These are phyloP conservation scores for Rhizopogon vinicolor DNA, from an alignment of 768 basidiomycete genomes.

Conservation along the genomic window DNA sequence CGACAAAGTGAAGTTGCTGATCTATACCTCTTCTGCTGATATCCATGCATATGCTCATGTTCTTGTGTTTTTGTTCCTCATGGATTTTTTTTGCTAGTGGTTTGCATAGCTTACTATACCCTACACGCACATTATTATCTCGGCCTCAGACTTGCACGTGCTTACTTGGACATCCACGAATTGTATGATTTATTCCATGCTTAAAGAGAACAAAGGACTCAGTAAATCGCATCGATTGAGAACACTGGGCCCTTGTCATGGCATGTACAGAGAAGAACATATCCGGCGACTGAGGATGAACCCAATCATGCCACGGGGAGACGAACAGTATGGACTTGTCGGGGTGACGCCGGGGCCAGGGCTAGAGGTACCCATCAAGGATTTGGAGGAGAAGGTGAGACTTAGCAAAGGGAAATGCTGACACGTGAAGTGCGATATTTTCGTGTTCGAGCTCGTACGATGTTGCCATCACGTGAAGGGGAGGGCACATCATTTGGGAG, in stretches of 20 bases:
- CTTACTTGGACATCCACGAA: background rate
- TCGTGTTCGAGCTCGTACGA: slow-evolving; percentile 95
- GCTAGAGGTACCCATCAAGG: too few relatives aligned
- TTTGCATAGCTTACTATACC: background rate
- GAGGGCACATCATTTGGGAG: slow-evolving; percentile 91
- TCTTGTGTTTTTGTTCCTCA: background rate
- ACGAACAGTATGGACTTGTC: too few relatives aligned
- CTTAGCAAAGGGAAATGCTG: too few relatives aligned
- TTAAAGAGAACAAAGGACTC: too few relatives aligned
- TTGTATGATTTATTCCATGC: too few relatives aligned
- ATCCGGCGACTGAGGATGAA: too few relatives aligned
- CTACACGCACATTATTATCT: background rate
- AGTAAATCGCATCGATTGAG: too few relatives aligned
- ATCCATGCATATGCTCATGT: background rate
- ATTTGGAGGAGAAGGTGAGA: too few relatives aligned
- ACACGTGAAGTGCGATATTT: slow-evolving; percentile 19
- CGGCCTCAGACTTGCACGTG: background rate
- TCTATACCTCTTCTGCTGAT: background rate
- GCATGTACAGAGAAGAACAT: too few relatives aligned
- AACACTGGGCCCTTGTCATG: too few relatives aligned
- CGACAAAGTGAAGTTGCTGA: background rate
- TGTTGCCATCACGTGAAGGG: slow-evolving; percentile 86
- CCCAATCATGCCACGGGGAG: too few relatives aligned
- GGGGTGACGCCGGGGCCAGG: too few relatives aligned
- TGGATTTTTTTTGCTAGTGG: background rate